Conservation (phyloP, 108 stramenopile genomes). For the Nitzschia putrida region DNA sequence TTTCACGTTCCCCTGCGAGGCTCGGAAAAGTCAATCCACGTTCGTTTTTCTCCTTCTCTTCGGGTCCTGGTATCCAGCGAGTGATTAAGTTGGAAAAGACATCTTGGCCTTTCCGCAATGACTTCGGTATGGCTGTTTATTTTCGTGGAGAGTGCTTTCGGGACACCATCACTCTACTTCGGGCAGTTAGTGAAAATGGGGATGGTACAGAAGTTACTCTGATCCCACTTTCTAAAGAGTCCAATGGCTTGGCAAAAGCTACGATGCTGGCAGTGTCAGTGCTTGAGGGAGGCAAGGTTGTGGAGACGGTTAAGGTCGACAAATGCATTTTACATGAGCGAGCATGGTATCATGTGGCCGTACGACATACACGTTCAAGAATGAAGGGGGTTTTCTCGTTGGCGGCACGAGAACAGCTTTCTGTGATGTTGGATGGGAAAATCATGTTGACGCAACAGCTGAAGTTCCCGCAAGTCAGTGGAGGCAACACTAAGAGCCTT, state of each 20-base stretch:
- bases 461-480: conserved; percentile 54
- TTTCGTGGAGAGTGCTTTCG: conserved; percentile 75
- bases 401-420: conserved; percentile 61
- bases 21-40: conserved; percentile 56
- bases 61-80: conserved; percentile 37
- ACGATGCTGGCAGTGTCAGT: conserved; percentile 43
- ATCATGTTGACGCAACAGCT: conserved; percentile 62
- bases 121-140: conserved; percentile 79
- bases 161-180: conserved; percentile 44
- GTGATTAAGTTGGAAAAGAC: conserved; percentile 39
- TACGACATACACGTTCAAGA: conserved; percentile 67
- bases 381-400: conserved; percentile 66
- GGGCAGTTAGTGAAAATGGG: conserved; percentile 45
- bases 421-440: conserved; percentile 80
- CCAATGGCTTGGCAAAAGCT: conserved; percentile 12
- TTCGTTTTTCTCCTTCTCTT: conserved; percentile 64
- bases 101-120: conserved; percentile 79
- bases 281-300: conserved; percentile 35
- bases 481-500: conserved; percentile 12
- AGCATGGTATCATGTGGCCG: conserved; percentile 81
- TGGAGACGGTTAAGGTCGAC: conserved; percentile 44
- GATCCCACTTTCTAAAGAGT: conserved; percentile 31
- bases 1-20: conserved; percentile 43
- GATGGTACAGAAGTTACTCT: conserved; percentile 62
- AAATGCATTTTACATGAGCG: conserved; percentile 67